Evolutionary conservation across 495 filamentous ascomycete genomes (phyloP).

Genomic region (Penicillium lagena): DNA sequence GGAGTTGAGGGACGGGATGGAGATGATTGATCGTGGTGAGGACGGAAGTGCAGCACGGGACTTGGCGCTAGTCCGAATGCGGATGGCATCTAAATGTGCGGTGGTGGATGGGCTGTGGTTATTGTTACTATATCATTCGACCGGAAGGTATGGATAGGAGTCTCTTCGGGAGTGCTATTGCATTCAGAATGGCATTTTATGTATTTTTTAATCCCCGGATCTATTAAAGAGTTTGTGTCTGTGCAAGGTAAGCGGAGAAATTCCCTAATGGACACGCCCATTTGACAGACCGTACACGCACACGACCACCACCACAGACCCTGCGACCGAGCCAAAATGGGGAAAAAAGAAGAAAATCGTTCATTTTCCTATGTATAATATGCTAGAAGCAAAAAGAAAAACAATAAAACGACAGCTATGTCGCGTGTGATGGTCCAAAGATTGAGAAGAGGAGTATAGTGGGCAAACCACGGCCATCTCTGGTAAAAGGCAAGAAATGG

Average conservation of each 20-base stretch:
- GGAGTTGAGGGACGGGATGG: conserved; percentile 10
- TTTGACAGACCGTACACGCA: too few relatives aligned
- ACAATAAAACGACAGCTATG: conserved; percentile 34
- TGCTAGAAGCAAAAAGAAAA: conserved; percentile 12
- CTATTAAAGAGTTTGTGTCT: too few relatives aligned
- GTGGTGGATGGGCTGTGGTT: too few relatives aligned
- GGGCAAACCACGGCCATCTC: conserved; percentile 58
- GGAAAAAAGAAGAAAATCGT: not conserved
- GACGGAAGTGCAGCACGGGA: conserved; percentile 36
- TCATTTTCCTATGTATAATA: too few relatives aligned
- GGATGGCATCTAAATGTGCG: conserved; percentile 8
- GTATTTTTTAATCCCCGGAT: too few relatives aligned
- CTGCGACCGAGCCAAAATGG: not conserved
- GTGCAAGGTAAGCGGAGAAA: too few relatives aligned
- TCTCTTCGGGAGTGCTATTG: too few relatives aligned
- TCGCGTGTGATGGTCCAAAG: conserved; percentile 48
- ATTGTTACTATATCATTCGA: too few relatives aligned
- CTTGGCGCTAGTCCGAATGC: conserved; percentile 32
- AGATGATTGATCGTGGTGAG: conserved; percentile 28
- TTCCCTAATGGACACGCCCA: too few relatives aligned
- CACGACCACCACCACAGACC: too few relatives aligned
- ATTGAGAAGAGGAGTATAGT: conserved; percentile 52
- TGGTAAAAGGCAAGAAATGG: conserved; percentile 68
- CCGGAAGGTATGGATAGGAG: too few relatives aligned
- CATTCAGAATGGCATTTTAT: too few relatives aligned